These are phyloP conservation scores for Neurospora sp. DNA, from an alignment of 495 filamentous ascomycete genomes.

Conservation along the genomic window DNA sequence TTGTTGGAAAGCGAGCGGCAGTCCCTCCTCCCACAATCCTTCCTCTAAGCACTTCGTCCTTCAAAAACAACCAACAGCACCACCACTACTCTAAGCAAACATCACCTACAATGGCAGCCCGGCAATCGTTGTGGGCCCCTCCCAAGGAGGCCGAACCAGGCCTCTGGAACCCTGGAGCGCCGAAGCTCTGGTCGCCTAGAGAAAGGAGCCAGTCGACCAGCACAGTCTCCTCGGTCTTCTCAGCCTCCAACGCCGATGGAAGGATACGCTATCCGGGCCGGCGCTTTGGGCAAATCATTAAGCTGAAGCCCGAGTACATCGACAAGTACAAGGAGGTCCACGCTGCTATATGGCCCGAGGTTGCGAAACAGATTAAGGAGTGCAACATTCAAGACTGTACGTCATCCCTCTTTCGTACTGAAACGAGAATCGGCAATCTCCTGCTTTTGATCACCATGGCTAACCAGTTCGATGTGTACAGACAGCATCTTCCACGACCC, in stretches of 20 bases:
- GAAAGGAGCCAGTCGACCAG: neutral
- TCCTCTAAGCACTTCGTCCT: neutral
- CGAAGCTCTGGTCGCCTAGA: neutral
- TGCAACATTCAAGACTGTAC: slow-evolving; percentile 65
- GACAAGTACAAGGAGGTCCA: slow-evolving; percentile 63
- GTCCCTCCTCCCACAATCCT: neutral
- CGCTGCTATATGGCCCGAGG: slow-evolving; percentile 62
- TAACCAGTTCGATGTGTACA: slow-evolving; percentile 14
- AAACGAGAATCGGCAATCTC: neutral
- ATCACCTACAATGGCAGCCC: neutral
- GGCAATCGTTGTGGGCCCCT: neutral
- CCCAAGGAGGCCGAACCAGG: neutral
- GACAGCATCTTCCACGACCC: slow-evolving; percentile 66
- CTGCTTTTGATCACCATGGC: neutral
- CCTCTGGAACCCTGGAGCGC: neutral
- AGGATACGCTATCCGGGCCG: slow-evolving; percentile 26
- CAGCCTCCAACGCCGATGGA: neutral
- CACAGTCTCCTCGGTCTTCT: neutral
- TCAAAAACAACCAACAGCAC: neutral
- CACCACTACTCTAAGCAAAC: neutral
- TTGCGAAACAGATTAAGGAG: slow-evolving; percentile 59
- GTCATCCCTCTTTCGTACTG: slow-evolving; percentile 5
- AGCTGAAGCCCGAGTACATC: slow-evolving; percentile 53
- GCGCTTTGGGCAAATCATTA: slow-evolving; percentile 58
- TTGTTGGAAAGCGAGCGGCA: neutral